Evolutionary conservation across 2,329 filamentous ascomycete species (phyloP), one percentile per base, ranked within the genome.

Genomic region (Scedosporium minutisporum): DNA sequence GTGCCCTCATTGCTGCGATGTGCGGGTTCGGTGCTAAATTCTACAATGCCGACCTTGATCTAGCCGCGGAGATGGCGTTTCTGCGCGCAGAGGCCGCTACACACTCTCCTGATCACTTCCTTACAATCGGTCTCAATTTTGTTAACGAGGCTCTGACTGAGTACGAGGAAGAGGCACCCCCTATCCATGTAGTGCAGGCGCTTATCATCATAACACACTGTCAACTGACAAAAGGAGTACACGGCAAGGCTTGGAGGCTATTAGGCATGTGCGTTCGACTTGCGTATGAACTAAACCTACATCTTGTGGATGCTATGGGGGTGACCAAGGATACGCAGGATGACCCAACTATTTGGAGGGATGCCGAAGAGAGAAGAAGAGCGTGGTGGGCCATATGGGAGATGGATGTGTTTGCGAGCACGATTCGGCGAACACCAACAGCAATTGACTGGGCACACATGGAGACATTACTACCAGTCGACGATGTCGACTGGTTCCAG

Each of bases 321-420:
- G 57, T 55, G 6, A 44, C 61, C 18, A 18, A 42, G 12, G 29
- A 29, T 12, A 33, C 3, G 33, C 48, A 64, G 55, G 33, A 63
- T 12, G 58, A 66, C n/a, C 53, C 60, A 7, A 61, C 66, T 25
- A 63, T 63, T 18, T 72, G 71, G 69, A 61, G 64, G 12, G 59
- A 66, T 0, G 64, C 70, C 3, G 75, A 77, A 65, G 75, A 76
- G 65, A 69, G 72, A 53, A 69, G 75, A 1, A 70, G 75, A 4
- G 70, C 71, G 1, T 77, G 72, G 70, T 77, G 74, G 75, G 71
- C 73, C 0, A 69, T 76, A 16, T 77, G 73, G 74, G 75, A 77
- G 61, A 75, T 77, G 71, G 75, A 77, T 62, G 71, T 75, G 7
- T 77, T 75, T 63, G 73, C 74, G 3, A 74, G 69, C 58, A 73